phyloP scores from a whole-genome alignment of 192 early-diverging fungal species.

The Diversispora epigaea region DNA sequence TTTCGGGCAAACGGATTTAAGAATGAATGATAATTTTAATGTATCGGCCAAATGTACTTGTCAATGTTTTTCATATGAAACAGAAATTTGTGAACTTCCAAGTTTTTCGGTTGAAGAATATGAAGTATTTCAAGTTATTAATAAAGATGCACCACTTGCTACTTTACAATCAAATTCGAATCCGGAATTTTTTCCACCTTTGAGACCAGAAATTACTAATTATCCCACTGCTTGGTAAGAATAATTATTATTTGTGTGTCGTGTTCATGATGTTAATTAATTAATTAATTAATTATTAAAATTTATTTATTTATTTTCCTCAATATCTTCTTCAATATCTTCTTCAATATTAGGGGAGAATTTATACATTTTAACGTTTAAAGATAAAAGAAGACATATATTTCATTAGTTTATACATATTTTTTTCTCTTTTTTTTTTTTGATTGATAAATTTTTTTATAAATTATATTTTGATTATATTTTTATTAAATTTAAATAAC shows the following conservation, averaged over 20 bases:
- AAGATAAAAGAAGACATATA: too few relatives aligned
- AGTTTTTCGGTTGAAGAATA: constrained; percentile 14
- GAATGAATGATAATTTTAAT: constrained; percentile 20
- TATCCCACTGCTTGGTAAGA: constrained; percentile 15
- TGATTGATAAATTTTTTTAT: too few relatives aligned
- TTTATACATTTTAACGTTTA: constrained; percentile 4
- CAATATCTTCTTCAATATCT: not conserved
- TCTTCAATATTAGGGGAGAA: not conserved
- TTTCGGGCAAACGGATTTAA: constrained; percentile 20
- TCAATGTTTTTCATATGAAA: constrained; percentile 12
- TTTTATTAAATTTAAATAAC: too few relatives aligned
- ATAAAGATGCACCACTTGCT: not conserved
- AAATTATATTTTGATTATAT: too few relatives aligned
- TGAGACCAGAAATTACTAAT: constrained; percentile 8
- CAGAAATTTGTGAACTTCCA: constrained; percentile 6
- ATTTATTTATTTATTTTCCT: not conserved
- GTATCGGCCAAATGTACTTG: not conserved
- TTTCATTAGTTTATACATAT: too few relatives aligned
- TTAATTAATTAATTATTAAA: not conserved
- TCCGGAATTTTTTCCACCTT: not conserved
- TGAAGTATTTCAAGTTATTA: constrained; percentile 22
- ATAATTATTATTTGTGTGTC: not conserved
- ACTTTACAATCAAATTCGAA: not conserved
- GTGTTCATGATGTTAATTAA: not conserved
- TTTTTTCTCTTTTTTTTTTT: too few relatives aligned